Conservation (phyloP, 805 yeast genomes). For the Candida chauliodis region DNA sequence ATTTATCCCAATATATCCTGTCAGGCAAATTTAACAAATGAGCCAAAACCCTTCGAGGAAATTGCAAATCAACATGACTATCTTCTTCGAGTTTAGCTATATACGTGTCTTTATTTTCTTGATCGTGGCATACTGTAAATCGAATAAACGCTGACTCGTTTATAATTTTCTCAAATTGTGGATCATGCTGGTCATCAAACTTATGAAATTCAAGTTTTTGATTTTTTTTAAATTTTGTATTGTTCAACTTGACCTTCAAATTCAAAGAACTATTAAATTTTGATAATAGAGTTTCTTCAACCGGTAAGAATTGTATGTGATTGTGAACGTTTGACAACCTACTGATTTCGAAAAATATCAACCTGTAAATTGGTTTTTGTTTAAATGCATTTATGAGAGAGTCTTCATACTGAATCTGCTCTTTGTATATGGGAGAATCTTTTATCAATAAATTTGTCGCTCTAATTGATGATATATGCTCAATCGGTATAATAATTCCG, state of each 20-base stretch:
- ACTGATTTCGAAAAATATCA: conserved; percentile 70
- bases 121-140: conserved; percentile 27
- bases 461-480: conserved; percentile 52
- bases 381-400: conserved; percentile 50
- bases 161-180: conserved; percentile 17
- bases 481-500: conserved; percentile 74
- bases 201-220: conserved; percentile 41
- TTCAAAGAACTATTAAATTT: conserved; percentile 46
- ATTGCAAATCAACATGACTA: conserved; percentile 65
- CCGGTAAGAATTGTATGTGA: conserved; percentile 75
- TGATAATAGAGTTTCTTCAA: conserved; percentile 42
- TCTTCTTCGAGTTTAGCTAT: conserved; percentile 20
- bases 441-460: conserved; percentile 19
- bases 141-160: conserved; percentile 36
- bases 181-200: conserved; percentile 21
- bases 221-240: conserved; percentile 42
- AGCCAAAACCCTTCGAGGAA: conserved; percentile 79
- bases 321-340: conserved; percentile 64
- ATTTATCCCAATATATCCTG: conserved; percentile 72
- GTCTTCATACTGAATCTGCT: conserved; percentile 44
- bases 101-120: conserved; percentile 14
- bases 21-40: conserved; percentile 56
- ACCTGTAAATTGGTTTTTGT: conserved; percentile 38
- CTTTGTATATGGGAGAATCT: conserved; percentile 33
- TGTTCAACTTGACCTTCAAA: conserved; percentile 42